Evolutionary conservation across 2,329 filamentous ascomycete species (phyloP), one percentile per base, ranked within the genome.

Genomic region (Nemania sp.): DNA sequence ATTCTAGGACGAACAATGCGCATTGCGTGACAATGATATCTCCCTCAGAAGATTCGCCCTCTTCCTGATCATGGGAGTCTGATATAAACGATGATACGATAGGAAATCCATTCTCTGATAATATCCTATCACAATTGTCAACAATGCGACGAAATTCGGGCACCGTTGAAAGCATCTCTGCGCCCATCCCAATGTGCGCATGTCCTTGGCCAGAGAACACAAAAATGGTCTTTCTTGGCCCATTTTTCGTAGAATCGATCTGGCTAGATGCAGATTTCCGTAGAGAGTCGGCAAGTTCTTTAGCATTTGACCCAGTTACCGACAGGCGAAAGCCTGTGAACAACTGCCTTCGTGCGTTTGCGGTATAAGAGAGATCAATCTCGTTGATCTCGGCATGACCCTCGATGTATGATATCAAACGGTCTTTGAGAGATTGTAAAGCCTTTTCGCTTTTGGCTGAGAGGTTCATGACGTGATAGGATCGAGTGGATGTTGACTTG

Each of bases 1-100:
- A 74, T 59, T 77, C 72, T 2, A 75, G 10, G 2, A 72, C 64
- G 46, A 76, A 74, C 13, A 71, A 65, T 1, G 68, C 67, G 10
- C 65, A 67, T 18, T 77, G 74, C 0, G 69, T 59, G 5, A 64
- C 45, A 9, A 72, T 61, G 20, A 57, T 46, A 17, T 57, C 54
- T 1, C 69, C 55, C 21, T 69, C 60, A 0, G 57, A 20, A 10
- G 65, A 58, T 6, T 42, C 9, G 54, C 54, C 1, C 17, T 47
- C 15, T 20, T 37, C 18, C 3, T 15, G 2, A 3, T 20, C 12
- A 7, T 60, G 18, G 2, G 52, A 57, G 2, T 61, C 81, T 3
- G 79, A 76, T n/a, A 83, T 77, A 12, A 83, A 34, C 69, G 71
- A 63, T 17, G 69, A 32, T 6, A 74, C 65, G 18, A 66, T 66